Conservation (phyloP, 305 asterid species). For the Fraxinus velutina region DNA sequence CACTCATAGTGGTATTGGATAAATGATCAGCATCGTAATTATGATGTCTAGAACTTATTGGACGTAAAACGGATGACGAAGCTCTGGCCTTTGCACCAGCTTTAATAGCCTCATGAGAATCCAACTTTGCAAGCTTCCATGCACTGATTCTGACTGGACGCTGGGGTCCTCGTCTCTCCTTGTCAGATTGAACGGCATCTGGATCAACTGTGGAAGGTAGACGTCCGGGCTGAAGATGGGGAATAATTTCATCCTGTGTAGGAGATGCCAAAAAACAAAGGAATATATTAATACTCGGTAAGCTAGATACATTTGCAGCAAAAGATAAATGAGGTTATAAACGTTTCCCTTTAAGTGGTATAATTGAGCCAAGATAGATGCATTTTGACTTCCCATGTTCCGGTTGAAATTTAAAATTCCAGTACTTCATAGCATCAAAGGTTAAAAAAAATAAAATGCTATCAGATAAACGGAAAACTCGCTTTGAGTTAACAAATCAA, state of each 20-base stretch:
- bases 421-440: background rate
- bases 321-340: background rate
- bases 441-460: background rate
- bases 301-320: background rate
- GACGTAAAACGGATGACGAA: slow-evolving; percentile 88
- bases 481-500: background rate
- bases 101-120: slow-evolving; percentile 76
- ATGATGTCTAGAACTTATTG: slow-evolving; percentile 56
- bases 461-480: background rate
- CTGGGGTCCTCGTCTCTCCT: slow-evolving; percentile 61
- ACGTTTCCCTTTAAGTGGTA: background rate
- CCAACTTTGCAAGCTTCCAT: slow-evolving; percentile 91
- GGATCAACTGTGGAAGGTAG: slow-evolving; percentile 93
- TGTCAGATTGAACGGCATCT: slow-evolving; percentile 53
- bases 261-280: background rate
- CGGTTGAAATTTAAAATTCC: background rate
- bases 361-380: background rate
- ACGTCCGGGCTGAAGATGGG: slow-evolving; percentile 87
- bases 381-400: background rate
- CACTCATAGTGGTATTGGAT: slow-evolving; percentile 65
- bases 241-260: slow-evolving; percentile 74
- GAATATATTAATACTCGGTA: background rate
- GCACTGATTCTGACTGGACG: slow-evolving; percentile 86
- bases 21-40: slow-evolving; percentile 52
- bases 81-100: slow-evolving; percentile 97